These are phyloP conservation scores for Fusarium fujikuroi DNA, from an alignment of 2,329 filamentous ascomycete species.

Conservation along the genomic window DNA sequence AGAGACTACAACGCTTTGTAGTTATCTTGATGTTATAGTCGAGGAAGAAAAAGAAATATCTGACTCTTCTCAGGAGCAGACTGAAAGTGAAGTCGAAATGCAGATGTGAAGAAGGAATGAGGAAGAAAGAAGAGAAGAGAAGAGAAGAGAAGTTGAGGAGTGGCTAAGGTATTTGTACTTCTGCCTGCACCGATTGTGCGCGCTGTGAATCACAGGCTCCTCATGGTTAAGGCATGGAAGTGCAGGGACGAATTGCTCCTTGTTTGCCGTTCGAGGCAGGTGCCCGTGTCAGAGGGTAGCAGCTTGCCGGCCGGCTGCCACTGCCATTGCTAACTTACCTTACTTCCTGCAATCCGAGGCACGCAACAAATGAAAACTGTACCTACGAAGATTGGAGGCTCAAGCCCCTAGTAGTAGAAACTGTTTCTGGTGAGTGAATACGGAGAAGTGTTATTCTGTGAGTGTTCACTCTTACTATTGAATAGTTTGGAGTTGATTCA, in stretches of 20 bases:
- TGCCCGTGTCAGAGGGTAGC: constrained; percentile 8
- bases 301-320: constrained; percentile 6
- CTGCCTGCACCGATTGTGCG: background rate
- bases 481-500: background rate
- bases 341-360: background rate
- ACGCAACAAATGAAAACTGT: background rate
- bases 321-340: background rate
- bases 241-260: background rate
- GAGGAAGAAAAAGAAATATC: background rate
- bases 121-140: background rate
- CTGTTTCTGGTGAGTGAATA: background rate
- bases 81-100: background rate
- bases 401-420: no score
- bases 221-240: background rate
- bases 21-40: constrained; percentile 14
- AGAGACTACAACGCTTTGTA: constrained; percentile 28
- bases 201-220: constrained; percentile 11
- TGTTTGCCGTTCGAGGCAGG: constrained; percentile 13
- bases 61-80: background rate
- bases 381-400: background rate
- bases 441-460: background rate
- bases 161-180: constrained; percentile 11
- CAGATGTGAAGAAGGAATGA: constrained; percentile 4
- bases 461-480: background rate
- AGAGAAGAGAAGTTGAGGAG: background rate